A percentile compares a stretch with the other conserved stretches of the same genome.
These are phyloP conservation scores for Yamadazyma triangularis DNA, from an alignment of 1,139 yeast species.

Conservation along the genomic window DNA sequence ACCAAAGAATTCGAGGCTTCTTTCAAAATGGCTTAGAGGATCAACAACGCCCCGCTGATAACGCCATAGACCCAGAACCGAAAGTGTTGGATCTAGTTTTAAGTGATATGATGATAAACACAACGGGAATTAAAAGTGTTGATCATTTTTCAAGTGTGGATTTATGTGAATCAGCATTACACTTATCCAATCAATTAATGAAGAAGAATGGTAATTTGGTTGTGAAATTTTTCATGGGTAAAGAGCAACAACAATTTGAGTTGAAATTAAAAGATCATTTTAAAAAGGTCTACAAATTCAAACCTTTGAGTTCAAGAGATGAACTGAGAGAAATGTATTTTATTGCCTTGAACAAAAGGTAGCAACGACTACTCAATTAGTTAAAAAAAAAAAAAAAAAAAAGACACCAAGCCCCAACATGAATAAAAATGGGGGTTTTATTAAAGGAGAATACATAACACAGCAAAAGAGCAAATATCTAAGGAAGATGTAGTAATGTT, in stretches of 20 bases:
- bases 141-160: slow-evolving; percentile 47
- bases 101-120: slow-evolving; percentile 49
- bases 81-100: slow-evolving; percentile 29
- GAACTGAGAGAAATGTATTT: slow-evolving; percentile 40
- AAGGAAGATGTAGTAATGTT: too few species aligned
- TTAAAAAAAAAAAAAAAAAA: too few species aligned
- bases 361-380: too few species aligned
- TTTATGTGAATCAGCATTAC: slow-evolving; percentile 35
- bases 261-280: slow-evolving; percentile 24
- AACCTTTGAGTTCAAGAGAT: slow-evolving; percentile 35
- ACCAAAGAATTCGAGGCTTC: slow-evolving; percentile 18
- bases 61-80: too few species aligned
- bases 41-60: slow-evolving; percentile 2
- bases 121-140: slow-evolving; percentile 37
- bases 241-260: slow-evolving; percentile 28
- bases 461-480: too few species aligned
- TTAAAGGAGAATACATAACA: too few species aligned
- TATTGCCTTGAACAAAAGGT: slow-evolving; percentile 14
- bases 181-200: slow-evolving; percentile 25
- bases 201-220: slow-evolving; percentile 31
- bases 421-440: too few species aligned
- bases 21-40: slow-evolving; percentile 8
- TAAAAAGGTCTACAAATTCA: slow-evolving; percentile 26
- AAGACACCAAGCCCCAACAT: too few species aligned
- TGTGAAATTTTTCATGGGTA: slow-evolving; percentile 41